phyloP scores from a whole-genome alignment of 352 stramenopile species.

The Blastocystis sp. region DNA sequence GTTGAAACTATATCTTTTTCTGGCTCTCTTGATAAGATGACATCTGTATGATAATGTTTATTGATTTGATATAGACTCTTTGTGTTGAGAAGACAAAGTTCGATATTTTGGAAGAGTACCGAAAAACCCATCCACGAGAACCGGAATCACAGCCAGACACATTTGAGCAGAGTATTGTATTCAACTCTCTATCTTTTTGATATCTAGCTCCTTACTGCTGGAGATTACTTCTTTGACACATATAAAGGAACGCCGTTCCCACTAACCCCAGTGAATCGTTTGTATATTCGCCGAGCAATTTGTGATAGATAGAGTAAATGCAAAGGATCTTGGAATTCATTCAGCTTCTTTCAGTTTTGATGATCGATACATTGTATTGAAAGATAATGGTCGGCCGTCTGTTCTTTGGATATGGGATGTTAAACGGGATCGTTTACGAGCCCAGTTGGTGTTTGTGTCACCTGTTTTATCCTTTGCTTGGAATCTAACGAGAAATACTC shows the following conservation, averaged over 20 bases:
- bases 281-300: not conserved
- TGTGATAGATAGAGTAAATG: not conserved
- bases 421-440: not conserved
- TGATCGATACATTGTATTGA: slow-evolving; percentile 11
- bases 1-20: slow-evolving; percentile 17
- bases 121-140: not conserved
- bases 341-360: not conserved
- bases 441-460: not conserved
- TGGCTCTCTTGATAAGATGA: not conserved
- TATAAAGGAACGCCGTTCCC: not conserved
- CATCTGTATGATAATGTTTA: not conserved
- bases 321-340: slow-evolving; percentile 43
- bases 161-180: slow-evolving; percentile 4
- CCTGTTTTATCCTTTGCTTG: slow-evolving; percentile 20
- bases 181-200: not conserved
- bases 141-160: not conserved
- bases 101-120: not conserved
- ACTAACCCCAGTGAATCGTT: not conserved
- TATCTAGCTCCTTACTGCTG: not conserved
- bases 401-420: slow-evolving; percentile 59
- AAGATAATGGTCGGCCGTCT: slow-evolving; percentile 25
- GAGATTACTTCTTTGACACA: slow-evolving; percentile 5
- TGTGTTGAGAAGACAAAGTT: slow-evolving; percentile 8
- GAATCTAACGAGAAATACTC: not conserved
- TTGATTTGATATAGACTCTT: not conserved